These are phyloP conservation scores for Aspergillus quadrilineatus DNA, from an alignment of 2,329 filamentous ascomycete species.

Conservation along the genomic window DNA sequence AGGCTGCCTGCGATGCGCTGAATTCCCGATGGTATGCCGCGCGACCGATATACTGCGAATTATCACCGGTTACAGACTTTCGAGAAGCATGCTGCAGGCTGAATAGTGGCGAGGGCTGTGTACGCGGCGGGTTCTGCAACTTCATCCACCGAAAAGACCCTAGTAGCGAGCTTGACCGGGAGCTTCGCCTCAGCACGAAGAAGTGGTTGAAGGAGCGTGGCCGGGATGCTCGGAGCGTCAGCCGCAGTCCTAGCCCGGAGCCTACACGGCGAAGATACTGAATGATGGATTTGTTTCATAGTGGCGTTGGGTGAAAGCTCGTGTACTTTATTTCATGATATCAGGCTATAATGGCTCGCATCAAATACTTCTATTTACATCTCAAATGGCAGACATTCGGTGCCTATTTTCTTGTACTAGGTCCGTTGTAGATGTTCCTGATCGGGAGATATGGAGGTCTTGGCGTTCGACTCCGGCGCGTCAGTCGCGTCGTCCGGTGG, in stretches of 20 bases:
- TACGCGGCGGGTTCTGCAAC: slow-evolving; percentile 96
- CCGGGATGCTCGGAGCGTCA: slow-evolving; percentile 77
- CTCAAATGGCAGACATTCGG: no score
- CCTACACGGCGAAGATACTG: slow-evolving; percentile 71
- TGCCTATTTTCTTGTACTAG: not conserved
- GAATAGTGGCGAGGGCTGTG: slow-evolving; percentile 92
- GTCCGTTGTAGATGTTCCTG: not conserved
- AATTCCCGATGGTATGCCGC: slow-evolving; percentile 97
- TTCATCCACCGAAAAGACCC: slow-evolving; percentile 99
- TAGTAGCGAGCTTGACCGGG: slow-evolving; percentile 79
- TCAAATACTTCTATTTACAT: no score
- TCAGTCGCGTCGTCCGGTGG: slow-evolving; percentile 13
- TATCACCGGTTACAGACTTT: slow-evolving; percentile 96
- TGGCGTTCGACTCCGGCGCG: slow-evolving; percentile 15
- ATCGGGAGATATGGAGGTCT: slow-evolving; percentile 10
- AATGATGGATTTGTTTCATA: slow-evolving; percentile 18
- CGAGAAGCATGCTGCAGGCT: slow-evolving; percentile 94
- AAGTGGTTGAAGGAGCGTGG: slow-evolving; percentile 91
- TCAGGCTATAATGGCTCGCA: slow-evolving; percentile 22
- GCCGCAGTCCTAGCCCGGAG: slow-evolving; percentile 81
- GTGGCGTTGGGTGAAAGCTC: slow-evolving; percentile 24
- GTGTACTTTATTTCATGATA: slow-evolving; percentile 29
- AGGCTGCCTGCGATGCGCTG: slow-evolving; percentile 88
- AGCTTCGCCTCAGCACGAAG: slow-evolving; percentile 84
- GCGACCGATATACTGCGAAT: slow-evolving; percentile 95